phyloP scores from a whole-genome alignment of 164 flowering plant genomes.

The Vitis riparia region DNA sequence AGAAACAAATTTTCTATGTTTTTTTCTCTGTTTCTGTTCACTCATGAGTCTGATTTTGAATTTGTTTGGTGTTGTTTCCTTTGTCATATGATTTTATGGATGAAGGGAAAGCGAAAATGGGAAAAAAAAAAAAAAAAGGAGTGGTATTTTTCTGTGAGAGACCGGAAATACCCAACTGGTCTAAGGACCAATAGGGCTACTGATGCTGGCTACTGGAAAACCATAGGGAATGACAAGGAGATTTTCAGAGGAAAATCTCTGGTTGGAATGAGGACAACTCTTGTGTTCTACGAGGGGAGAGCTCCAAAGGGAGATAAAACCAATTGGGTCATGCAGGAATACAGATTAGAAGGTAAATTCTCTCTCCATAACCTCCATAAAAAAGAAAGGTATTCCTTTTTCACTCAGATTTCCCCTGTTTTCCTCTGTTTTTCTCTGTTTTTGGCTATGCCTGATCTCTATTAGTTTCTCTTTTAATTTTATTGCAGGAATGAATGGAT shows the following conservation, averaged over 20 bases:
- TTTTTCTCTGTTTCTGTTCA: not conserved
- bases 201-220: conserved; percentile 6
- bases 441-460: conserved; percentile 1
- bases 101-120: conserved; percentile 15
- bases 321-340: conserved; percentile 21
- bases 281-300: conserved; percentile 10
- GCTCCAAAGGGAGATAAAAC: conserved; percentile 15
- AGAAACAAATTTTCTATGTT: not conserved
- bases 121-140: not conserved
- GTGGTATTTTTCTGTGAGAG: conserved; percentile 5
- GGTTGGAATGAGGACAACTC: conserved; percentile 7
- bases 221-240: conserved; percentile 9
- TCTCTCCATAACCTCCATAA: conserved; percentile 66
- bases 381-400: conserved; percentile 49
- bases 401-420: conserved; percentile 14
- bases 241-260: not conserved
- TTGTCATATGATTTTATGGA: conserved; percentile 4
- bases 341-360: conserved; percentile 69
- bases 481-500: conserved; percentile 91
- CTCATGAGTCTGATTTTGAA: not conserved
- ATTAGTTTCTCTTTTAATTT: not conserved
- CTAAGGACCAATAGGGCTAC: conserved; percentile 4
- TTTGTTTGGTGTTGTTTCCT: not conserved
- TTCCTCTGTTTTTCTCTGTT: conserved; percentile 8
- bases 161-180: conserved; percentile 8